phyloP scores from a whole-genome alignment of 2,329 filamentous ascomycete species.

The Sporothrix sp. region DNA sequence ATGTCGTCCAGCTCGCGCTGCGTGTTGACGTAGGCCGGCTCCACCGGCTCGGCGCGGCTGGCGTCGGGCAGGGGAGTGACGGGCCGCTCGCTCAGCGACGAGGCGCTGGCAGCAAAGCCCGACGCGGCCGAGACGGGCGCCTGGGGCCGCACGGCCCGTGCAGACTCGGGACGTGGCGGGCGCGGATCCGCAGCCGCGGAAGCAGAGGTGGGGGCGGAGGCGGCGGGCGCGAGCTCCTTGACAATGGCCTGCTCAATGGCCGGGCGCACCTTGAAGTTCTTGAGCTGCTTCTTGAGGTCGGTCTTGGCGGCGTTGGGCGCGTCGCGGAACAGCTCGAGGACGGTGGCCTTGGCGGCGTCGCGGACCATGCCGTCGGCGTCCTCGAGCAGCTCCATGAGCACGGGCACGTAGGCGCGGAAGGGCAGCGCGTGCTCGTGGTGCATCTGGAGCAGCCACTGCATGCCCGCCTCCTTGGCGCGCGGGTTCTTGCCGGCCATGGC shows the following conservation, averaged over 20 bases:
- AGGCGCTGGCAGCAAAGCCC: slow-evolving; percentile 41
- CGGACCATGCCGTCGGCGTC: slow-evolving; percentile 83
- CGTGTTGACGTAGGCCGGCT: slow-evolving; percentile 76
- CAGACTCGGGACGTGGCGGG: slow-evolving; percentile 25
- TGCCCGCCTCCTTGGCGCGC: slow-evolving; percentile 71
- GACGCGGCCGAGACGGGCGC: not conserved
- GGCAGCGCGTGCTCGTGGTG: slow-evolving; percentile 68
- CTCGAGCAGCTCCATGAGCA: slow-evolving; percentile 76
- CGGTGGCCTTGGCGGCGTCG: slow-evolving; percentile 70
- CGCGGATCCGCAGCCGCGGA: slow-evolving; percentile 25
- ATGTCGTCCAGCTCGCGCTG: slow-evolving; percentile 80
- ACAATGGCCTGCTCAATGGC: slow-evolving; percentile 77
- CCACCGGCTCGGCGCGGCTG: slow-evolving; percentile 54
- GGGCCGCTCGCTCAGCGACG: slow-evolving; percentile 44
- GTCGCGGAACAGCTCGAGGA: slow-evolving; percentile 78
- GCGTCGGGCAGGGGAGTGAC: slow-evolving; percentile 54
- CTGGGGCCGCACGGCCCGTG: slow-evolving; percentile 20
- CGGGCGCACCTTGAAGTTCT: slow-evolving; percentile 73
- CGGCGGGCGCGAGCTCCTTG: slow-evolving; percentile 53
- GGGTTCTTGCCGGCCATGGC: slow-evolving; percentile 74
- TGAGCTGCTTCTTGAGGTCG: slow-evolving; percentile 78
- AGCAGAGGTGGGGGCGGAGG: slow-evolving; percentile 23
- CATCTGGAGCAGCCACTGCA: slow-evolving; percentile 85
- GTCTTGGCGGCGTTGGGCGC: slow-evolving; percentile 77
- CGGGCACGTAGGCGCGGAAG: slow-evolving; percentile 74